A percentile compares a stretch with the other conserved stretches of the same genome.
phyloP scores from a whole-genome alignment of 176 grass and related monocot species.

The Echinochloa phyllopogon region DNA sequence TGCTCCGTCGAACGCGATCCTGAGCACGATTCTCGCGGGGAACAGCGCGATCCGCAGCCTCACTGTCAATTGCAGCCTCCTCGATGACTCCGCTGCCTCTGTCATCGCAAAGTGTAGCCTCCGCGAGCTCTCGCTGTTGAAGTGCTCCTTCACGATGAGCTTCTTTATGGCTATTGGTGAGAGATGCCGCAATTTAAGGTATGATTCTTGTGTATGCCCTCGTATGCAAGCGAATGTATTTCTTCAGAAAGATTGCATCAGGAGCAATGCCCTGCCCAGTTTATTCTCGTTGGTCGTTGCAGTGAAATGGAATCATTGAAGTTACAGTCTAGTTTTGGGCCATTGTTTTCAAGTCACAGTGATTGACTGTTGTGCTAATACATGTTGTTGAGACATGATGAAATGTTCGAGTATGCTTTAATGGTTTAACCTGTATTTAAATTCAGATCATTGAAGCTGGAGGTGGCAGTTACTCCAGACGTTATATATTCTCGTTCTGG shows the following conservation, averaged over 20 bases:
- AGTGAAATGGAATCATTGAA: not conserved
- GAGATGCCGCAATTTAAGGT: slow-evolving; percentile 77
- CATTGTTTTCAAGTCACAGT: not conserved
- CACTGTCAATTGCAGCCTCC: slow-evolving; percentile 67
- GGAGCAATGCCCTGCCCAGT: not conserved
- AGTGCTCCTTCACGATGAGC: slow-evolving; percentile 67
- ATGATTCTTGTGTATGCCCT: not conserved
- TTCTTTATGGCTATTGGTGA: slow-evolving; percentile 64
- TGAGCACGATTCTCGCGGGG: slow-evolving; percentile 61
- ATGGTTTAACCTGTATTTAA: slow-evolving; percentile 11
- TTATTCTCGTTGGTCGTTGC: not conserved
- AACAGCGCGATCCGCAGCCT: slow-evolving; percentile 62
- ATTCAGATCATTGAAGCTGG: slow-evolving; percentile 55
- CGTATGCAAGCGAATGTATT: not conserved
- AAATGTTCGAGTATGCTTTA: slow-evolving; percentile 1
- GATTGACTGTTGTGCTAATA: not conserved
- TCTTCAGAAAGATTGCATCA: not conserved
- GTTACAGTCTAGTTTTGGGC: not conserved
- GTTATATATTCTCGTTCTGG: not conserved
- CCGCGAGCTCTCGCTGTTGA: slow-evolving; percentile 72
- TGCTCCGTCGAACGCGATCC: slow-evolving; percentile 54
- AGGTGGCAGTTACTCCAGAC: slow-evolving; percentile 30
- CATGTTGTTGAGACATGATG: not conserved
- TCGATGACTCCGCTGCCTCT: slow-evolving; percentile 63
- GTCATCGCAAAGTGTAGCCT: slow-evolving; percentile 70